Evolutionary conservation across 164 flowering plant genomes (phyloP).

Genomic region (Akebia trifoliata): DNA sequence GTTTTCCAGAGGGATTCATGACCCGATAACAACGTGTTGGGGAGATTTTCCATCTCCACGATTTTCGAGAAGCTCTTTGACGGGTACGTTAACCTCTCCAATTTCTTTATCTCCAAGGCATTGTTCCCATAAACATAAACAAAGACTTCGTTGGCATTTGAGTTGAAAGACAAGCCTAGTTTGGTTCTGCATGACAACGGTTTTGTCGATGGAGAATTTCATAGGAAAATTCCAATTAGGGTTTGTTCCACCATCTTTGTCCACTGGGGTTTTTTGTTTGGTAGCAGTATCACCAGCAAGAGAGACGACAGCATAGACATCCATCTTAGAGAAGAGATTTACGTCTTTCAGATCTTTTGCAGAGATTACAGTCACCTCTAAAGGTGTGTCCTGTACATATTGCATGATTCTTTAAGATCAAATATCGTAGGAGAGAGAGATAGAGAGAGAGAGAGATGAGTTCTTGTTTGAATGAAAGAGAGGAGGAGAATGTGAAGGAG

Average conservation of each 20-base stretch:
- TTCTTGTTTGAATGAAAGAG: neutral
- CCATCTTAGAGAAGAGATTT: constrained; percentile 34
- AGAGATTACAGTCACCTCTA: constrained; percentile 32
- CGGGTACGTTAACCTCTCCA: constrained; percentile 58
- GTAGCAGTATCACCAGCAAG: constrained; percentile 23
- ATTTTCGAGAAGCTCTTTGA: constrained; percentile 47
- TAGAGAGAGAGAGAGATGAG: too few relatives aligned
- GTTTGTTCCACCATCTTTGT: constrained; percentile 36
- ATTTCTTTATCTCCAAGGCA: constrained; percentile 49
- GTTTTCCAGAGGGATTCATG: constrained; percentile 48
- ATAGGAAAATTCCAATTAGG: constrained; percentile 53
- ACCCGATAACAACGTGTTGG: constrained; percentile 45
- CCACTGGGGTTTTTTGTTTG: constrained; percentile 25
- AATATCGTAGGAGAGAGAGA: neutral
- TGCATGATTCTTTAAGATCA: constrained; percentile 20
- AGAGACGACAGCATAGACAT: constrained; percentile 27
- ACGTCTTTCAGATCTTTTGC: constrained; percentile 37
- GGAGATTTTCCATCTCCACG: constrained; percentile 13
- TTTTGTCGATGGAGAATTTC: constrained; percentile 44
- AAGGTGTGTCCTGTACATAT: constrained; percentile 20
- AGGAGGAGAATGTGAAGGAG: neutral
- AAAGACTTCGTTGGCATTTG: constrained; percentile 32
- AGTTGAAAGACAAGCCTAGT: constrained; percentile 36
- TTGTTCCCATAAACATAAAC: too few relatives aligned
- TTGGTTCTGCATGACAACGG: constrained; percentile 23